Conservation (phyloP, 106 monocot genomes). For the Acorus gramineus region DNA sequence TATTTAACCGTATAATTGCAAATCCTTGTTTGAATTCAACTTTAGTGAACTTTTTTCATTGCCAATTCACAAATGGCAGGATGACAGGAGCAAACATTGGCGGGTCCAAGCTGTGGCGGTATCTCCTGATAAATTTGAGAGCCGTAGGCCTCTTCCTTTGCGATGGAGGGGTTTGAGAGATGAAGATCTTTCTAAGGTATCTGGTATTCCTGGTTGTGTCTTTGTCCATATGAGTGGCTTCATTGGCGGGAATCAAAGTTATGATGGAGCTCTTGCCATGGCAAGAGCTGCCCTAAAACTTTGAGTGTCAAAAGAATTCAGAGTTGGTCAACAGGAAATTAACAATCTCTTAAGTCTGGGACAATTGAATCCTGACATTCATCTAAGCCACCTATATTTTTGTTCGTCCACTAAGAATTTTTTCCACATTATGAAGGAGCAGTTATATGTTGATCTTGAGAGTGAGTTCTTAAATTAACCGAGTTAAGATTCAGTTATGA, state of each 20-base stretch:
- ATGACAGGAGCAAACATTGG: slow-evolving; percentile 84
- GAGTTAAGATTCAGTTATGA: too few species aligned
- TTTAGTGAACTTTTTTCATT: neutral
- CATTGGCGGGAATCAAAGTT: slow-evolving; percentile 84
- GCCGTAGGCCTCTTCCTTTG: slow-evolving; percentile 67
- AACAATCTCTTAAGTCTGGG: too few species aligned
- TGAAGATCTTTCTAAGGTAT: slow-evolving; percentile 63
- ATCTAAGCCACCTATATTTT: too few species aligned
- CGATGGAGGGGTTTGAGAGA: slow-evolving; percentile 89
- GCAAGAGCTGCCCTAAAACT: slow-evolving; percentile 58
- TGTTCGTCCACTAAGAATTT: too few species aligned
- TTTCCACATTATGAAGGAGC: too few species aligned
- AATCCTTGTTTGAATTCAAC: too few species aligned
- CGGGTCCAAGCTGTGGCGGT: slow-evolving; percentile 82
- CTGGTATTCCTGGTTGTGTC: slow-evolving; percentile 73
- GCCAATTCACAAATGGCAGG: slow-evolving; percentile 23
- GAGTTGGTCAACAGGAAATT: too few species aligned
- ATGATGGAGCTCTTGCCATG: slow-evolving; percentile 79
- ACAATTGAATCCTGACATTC: too few species aligned
- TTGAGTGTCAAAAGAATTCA: neutral
- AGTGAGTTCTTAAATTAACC: too few species aligned
- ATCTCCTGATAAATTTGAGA: slow-evolving; percentile 79
- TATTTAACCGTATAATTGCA: too few species aligned
- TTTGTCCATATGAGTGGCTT: slow-evolving; percentile 99
- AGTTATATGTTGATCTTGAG: too few species aligned